Evolutionary conservation across 352 stramenopile genomes (phyloP).

Genomic region (Phytophthora fragariaefolia): DNA sequence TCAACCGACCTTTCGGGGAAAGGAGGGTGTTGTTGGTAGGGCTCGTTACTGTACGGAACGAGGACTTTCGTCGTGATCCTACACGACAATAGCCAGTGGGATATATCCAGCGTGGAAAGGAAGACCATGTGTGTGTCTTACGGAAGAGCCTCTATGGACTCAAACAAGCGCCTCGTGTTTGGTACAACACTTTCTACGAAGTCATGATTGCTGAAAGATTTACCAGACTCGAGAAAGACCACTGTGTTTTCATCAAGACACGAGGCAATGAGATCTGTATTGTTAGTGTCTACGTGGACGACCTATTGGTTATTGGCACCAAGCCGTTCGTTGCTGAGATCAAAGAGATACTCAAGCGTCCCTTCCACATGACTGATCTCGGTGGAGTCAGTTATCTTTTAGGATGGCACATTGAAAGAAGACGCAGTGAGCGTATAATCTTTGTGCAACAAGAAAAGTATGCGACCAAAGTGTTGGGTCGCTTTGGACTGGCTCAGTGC

Average conservation of each 20-base stretch:
- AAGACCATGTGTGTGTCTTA: slow-evolving; percentile 1
- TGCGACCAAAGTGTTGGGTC: slow-evolving; percentile 21
- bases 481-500: slow-evolving; percentile 2
- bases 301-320: slow-evolving; percentile 13
- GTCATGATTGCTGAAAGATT: slow-evolving; percentile 7
- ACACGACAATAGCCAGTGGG: slow-evolving; percentile 20
- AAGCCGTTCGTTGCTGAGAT: not conserved
- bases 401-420: slow-evolving; percentile 15
- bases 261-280: slow-evolving; percentile 6
- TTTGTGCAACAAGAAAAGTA: slow-evolving; percentile 30
- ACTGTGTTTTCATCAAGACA: slow-evolving; percentile 5
- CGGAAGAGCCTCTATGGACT: slow-evolving; percentile 2
- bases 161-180: slow-evolving; percentile 13
- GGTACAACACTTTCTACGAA: slow-evolving; percentile 14
- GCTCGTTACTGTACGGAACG: too few species aligned
- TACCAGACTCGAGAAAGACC: slow-evolving; percentile 11
- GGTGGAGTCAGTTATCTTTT: slow-evolving; percentile 19
- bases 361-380: too few species aligned
- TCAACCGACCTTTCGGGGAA: too few species aligned
- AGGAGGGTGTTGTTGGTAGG: too few species aligned
- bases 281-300: slow-evolving; percentile 15
- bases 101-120: too few species aligned
- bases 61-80: too few species aligned
- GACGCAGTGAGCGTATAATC: slow-evolving; percentile 9
- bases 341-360: slow-evolving; percentile 19